Conservation (phyloP, 306 rosid species). For the Carpinus viminea region DNA sequence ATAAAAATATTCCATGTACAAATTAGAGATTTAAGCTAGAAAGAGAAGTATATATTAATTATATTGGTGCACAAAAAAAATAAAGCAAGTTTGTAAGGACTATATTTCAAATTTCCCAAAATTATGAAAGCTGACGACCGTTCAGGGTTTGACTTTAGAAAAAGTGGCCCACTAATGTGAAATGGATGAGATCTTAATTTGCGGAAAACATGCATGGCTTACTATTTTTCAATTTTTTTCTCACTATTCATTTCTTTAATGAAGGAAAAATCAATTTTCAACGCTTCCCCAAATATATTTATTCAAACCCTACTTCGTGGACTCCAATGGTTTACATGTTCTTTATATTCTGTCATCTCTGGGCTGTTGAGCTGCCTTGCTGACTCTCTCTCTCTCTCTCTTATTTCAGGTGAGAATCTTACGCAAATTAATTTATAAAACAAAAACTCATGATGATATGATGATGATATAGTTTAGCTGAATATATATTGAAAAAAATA, state of each 20-base stretch:
- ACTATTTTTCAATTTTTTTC: not conserved
- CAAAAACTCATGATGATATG: not conserved
- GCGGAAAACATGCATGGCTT: conserved; percentile 25
- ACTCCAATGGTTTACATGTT: conserved; percentile 27
- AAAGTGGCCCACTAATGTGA: not conserved
- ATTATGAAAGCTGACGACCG: not conserved
- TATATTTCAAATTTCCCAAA: not conserved
- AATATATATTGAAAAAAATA: not conserved
- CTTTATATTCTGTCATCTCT: not conserved
- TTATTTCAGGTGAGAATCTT: conserved; percentile 9
- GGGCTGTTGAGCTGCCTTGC: conserved; percentile 32
- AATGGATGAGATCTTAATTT: conserved; percentile 16
- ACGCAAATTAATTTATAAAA: not conserved
- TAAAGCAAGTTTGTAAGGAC: not conserved
- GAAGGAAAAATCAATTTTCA: not conserved
- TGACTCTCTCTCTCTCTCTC: conserved; percentile 6
- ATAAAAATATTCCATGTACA: no score
- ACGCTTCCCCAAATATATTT: not conserved
- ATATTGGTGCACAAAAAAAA: not conserved
- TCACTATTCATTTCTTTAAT: not conserved
- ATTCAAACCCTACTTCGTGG: conserved; percentile 8
- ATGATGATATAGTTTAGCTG: not conserved
- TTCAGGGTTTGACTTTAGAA: conserved; percentile 27
- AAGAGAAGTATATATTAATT: not conserved
- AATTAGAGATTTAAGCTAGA: no score